Conservation (phyloP, 1,139 yeast species). For the Saccharomyces hybrid region DNA sequence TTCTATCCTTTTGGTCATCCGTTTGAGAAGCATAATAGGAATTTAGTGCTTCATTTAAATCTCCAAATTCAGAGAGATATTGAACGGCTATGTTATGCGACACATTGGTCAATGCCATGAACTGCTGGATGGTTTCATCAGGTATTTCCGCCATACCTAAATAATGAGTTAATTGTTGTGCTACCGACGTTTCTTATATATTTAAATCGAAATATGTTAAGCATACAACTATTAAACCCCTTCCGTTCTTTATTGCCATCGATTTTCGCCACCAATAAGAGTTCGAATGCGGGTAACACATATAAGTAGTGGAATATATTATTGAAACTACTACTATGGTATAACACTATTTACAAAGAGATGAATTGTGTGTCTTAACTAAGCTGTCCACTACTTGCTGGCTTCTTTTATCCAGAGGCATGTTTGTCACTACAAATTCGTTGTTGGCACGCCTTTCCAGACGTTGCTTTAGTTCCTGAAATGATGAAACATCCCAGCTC, state of each 20-base stretch:
- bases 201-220: not conserved
- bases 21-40: constrained; percentile 26
- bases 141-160: constrained; percentile 10
- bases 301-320: not conserved
- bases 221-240: not conserved
- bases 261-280: not conserved
- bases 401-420: not conserved
- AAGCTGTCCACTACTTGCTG: not conserved
- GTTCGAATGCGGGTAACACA: not conserved
- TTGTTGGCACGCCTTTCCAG: not conserved
- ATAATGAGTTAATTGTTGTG: not conserved
- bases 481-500: constrained; percentile 63
- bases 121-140: constrained; percentile 40
- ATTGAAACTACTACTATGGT: not conserved
- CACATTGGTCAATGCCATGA: constrained; percentile 43
- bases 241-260: not conserved
- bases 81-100: constrained; percentile 40
- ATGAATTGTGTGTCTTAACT: not conserved
- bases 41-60: constrained; percentile 28
- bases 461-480: constrained; percentile 20
- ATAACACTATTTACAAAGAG: not conserved
- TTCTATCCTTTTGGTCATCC: constrained; percentile 4
- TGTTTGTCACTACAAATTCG: not conserved
- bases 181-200: not conserved
- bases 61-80: constrained; percentile 35